Conservation (phyloP, 2,329 filamentous ascomycete genomes). For the Xylaria sp. region DNA sequence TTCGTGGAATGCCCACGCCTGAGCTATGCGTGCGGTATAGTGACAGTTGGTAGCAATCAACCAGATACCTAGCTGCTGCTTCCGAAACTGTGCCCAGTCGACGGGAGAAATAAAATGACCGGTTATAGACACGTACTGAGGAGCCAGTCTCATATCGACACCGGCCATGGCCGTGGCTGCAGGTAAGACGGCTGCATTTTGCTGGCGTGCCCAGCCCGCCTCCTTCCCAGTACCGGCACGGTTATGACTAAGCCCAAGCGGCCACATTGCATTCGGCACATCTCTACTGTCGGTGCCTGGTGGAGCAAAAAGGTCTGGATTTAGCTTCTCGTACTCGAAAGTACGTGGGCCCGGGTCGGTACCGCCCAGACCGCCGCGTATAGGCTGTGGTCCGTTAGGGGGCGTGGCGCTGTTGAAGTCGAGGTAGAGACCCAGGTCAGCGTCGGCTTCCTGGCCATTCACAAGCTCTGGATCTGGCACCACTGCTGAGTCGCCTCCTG, state of each 20-base stretch:
- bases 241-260: constrained; percentile 58
- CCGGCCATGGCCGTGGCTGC: constrained; percentile 58
- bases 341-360: constrained; percentile 61
- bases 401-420: constrained; percentile 55
- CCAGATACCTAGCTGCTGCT: background rate
- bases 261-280: constrained; percentile 57
- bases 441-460: constrained; percentile 56
- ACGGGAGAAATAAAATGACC: background rate
- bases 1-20: background rate
- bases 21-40: no score
- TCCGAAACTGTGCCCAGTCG: background rate
- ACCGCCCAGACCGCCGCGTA: constrained; percentile 55
- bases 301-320: constrained; percentile 60
- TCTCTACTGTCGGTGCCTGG: constrained; percentile 59
- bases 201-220: constrained; percentile 61
- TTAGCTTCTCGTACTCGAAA: constrained; percentile 57
- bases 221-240: constrained; percentile 49
- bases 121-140: constrained; percentile 40
- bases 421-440: constrained; percentile 57
- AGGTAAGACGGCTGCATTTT: constrained; percentile 59
- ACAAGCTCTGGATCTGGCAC: constrained; percentile 50
- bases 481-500: constrained; percentile 46
- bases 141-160: constrained; percentile 64
- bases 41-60: background rate
- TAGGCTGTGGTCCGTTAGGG: constrained; percentile 55